phyloP scores from a whole-genome alignment of 108 stramenopile species.

The Conticribra weissflogii region DNA sequence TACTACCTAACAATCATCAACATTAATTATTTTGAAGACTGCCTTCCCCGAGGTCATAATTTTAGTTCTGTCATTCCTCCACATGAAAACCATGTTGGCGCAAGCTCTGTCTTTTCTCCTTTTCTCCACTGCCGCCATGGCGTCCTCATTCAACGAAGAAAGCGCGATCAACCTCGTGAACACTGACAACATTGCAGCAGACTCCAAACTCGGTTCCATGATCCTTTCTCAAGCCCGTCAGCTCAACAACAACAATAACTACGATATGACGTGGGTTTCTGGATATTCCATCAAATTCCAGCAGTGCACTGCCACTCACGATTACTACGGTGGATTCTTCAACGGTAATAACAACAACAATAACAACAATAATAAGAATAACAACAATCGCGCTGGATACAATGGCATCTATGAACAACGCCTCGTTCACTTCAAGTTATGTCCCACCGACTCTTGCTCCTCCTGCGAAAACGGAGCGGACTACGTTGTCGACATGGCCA shows the following conservation, averaged over 20 bases:
- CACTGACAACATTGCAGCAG: conserved; percentile 27
- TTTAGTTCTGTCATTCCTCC: no score
- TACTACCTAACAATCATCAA: no score
- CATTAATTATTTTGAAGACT: no score
- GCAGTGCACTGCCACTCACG: conserved; percentile 25
- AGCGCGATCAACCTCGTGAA: conserved; percentile 13
- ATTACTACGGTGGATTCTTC: conserved; percentile 38
- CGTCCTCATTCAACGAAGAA: conserved; percentile 9
- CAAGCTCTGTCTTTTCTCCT: conserved; percentile 11
- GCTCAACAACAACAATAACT: conserved; percentile 32
- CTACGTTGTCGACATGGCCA: conserved; percentile 50
- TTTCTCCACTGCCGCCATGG: conserved; percentile 12
- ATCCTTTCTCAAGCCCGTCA: conserved; percentile 49
- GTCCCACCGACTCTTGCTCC: conserved; percentile 29
- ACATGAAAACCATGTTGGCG: no score
- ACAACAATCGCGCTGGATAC: conserved; percentile 30
- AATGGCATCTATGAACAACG: conserved; percentile 38
- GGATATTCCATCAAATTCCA: conserved; percentile 34
- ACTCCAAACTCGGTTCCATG: conserved; percentile 21
- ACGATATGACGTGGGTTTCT: conserved; percentile 21
- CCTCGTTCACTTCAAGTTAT: conserved; percentile 55
- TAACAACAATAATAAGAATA: conserved; percentile 22
- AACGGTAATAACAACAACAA: conserved; percentile 26
- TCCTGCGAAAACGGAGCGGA: conserved; percentile 36
- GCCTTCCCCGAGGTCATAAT: no score